Evolutionary conservation across 2,329 filamentous ascomycete species (phyloP).

Genomic region (Akanthomyces uredinophilus): DNA sequence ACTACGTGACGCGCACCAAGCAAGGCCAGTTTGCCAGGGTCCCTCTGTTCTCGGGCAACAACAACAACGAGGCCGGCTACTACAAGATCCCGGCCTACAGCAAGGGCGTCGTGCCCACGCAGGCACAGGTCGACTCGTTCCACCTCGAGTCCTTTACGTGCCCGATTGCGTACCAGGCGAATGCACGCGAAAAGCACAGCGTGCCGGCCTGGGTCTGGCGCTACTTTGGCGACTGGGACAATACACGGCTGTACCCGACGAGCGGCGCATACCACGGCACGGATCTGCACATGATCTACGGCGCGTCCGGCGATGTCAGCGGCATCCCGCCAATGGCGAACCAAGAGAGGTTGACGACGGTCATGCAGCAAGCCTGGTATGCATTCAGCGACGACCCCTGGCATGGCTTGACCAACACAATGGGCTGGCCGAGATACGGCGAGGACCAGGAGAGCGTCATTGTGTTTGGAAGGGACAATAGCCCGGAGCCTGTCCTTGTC

Average conservation of each 20-base stretch:
- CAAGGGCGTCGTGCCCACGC: constrained; percentile 33
- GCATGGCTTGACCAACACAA: constrained; percentile 25
- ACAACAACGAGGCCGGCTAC: constrained; percentile 42
- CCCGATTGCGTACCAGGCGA: constrained; percentile 35
- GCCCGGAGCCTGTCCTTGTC: constrained; percentile 20
- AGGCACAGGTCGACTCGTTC: constrained; percentile 33
- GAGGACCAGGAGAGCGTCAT: constrained; percentile 22
- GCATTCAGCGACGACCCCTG: constrained; percentile 35
- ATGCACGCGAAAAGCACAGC: constrained; percentile 27
- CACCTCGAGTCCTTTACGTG: constrained; percentile 43
- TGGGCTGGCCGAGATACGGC: constrained; percentile 34
- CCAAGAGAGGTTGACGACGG: constrained; percentile 28
- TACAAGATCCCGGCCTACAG: constrained; percentile 40
- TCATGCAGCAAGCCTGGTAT: constrained; percentile 38
- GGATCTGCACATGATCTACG: constrained; percentile 44
- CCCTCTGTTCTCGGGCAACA: constrained; percentile 39
- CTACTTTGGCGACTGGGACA: constrained; percentile 46
- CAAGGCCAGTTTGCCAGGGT: constrained; percentile 34
- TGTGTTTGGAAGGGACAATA: constrained; percentile 24
- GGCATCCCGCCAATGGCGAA: constrained; percentile 28
- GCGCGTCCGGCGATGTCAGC: constrained; percentile 34
- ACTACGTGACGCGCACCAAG: constrained; percentile 32
- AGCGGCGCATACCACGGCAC: constrained; percentile 46
- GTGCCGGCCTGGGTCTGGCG: constrained; percentile 41
- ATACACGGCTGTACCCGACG: constrained; percentile 38